A percentile compares a stretch with the other conserved stretches of the same genome.
Conservation (phyloP, 495 filamentous ascomycete genomes). For the Lentithecium fluviatile region DNA sequence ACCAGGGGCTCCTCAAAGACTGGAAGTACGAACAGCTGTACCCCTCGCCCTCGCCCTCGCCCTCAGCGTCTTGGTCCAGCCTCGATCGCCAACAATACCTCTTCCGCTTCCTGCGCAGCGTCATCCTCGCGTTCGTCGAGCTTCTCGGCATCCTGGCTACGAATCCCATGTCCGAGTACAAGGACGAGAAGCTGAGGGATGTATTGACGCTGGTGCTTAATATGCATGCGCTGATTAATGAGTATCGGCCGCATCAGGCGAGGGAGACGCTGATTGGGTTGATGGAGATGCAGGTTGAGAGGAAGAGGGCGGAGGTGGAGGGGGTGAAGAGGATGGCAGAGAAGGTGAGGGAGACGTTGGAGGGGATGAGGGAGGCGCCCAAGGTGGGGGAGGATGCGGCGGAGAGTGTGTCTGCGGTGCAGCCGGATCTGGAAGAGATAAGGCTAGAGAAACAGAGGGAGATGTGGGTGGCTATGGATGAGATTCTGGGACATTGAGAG, state of each 20-base stretch:
- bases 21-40: conserved; percentile 71
- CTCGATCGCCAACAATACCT: conserved; percentile 74
- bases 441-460: conserved; percentile 32
- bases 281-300: conserved; percentile 86
- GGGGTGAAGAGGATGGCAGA: conserved; percentile 69
- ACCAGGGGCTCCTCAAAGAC: conserved; percentile 51
- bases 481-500: conserved; percentile 23
- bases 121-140: conserved; percentile 74
- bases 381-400: conserved; percentile 8
- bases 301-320: conserved; percentile 72
- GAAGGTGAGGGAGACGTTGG: conserved; percentile 68
- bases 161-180: conserved; percentile 8
- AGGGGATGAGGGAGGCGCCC: conserved; percentile 55
- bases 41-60: conserved; percentile 52
- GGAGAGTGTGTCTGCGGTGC: conserved; percentile 34
- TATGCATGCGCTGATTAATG: conserved; percentile 85
- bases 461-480: conserved; percentile 34
- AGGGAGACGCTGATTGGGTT: conserved; percentile 83
- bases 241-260: conserved; percentile 94
- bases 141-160: conserved; percentile 41
- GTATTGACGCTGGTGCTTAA: conserved; percentile 80
- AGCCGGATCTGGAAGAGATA: conserved; percentile 30
- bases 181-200: conserved; percentile 63
- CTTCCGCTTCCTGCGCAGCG: conserved; percentile 71
- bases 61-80: conserved; percentile 46